A percentile compares a stretch with the other conserved stretches of the same genome.
phyloP scores from a whole-genome alignment of 768 basidiomycete genomes.

The Tephrocybe sp. region DNA sequence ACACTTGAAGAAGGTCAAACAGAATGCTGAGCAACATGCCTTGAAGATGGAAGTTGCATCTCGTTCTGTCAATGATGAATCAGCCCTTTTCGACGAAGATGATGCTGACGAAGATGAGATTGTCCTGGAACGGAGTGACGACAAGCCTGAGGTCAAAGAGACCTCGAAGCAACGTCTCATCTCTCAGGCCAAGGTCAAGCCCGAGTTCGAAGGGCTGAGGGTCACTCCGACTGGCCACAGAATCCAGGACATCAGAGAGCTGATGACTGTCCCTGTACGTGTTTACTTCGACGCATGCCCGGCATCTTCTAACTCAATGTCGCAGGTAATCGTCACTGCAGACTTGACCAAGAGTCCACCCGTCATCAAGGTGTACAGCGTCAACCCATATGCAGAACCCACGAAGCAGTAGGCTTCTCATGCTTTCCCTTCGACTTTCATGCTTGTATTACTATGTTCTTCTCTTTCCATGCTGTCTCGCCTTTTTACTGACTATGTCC shows the following conservation, averaged over 20 bases:
- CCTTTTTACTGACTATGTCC: constrained; percentile 18
- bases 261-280: constrained; percentile 91
- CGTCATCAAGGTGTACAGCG: constrained; percentile 95
- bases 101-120: constrained; percentile 83
- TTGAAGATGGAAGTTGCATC: constrained; percentile 89
- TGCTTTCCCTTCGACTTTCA: constrained; percentile 14
- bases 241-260: constrained; percentile 91
- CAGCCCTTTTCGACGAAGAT: constrained; percentile 85
- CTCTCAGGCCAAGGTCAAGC: constrained; percentile 73
- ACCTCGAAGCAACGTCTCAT: constrained; percentile 75
- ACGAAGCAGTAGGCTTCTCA: constrained; percentile 33
- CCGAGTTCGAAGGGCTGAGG: constrained; percentile 82
- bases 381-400: constrained; percentile 80
- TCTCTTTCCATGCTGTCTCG: constrained; percentile 20
- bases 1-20: constrained; percentile 91
- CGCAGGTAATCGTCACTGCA: constrained; percentile 88
- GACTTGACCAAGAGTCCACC: constrained; percentile 95
- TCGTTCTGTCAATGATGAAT: constrained; percentile 82
- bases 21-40: constrained; percentile 88
- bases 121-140: constrained; percentile 28
- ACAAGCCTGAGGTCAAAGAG: constrained; percentile 39
- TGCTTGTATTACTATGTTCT: constrained; percentile 30
- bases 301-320: constrained; percentile 8
- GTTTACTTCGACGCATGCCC: not conserved
- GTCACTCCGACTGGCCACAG: constrained; percentile 76